Conservation (phyloP, 78 protist genomes). For the Protostelium mycophagum region DNA sequence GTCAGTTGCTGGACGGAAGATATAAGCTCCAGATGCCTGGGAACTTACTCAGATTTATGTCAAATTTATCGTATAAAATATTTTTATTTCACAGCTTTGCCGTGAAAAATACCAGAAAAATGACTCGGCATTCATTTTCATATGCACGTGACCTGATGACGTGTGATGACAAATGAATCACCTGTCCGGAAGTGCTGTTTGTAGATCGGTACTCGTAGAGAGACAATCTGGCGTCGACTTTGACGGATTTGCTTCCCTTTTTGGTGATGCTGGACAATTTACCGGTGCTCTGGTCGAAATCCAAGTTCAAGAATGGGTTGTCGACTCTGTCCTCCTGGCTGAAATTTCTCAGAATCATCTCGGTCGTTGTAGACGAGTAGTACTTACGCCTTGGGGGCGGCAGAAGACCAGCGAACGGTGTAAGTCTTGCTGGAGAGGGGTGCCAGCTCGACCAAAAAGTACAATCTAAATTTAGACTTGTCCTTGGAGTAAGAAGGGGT, state of each 20-base stretch:
- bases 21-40: conserved; percentile 84
- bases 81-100: too few species aligned
- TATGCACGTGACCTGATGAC: background rate
- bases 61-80: too few species aligned
- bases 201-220: background rate
- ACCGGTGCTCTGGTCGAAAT: conserved; percentile 43
- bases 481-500: background rate
- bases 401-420: background rate
- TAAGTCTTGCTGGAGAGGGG: background rate
- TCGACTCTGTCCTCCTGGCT: conserved; percentile 1
- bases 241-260: background rate
- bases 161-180: background rate
- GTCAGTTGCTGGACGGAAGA: conserved; percentile 66
- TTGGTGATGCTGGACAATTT: conserved; percentile 16
- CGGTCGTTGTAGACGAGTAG: background rate
- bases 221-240: background rate
- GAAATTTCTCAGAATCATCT: background rate
- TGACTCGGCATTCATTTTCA: too few species aligned
- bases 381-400: background rate
- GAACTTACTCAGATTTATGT: too few species aligned
- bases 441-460: background rate
- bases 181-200: background rate
- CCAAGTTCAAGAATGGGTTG: conserved; percentile 7
- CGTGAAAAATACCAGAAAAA: too few species aligned
- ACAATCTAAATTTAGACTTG: background rate